Conservation (phyloP, 2,329 filamentous ascomycete genomes). For the Parafenestella ontariensis region DNA sequence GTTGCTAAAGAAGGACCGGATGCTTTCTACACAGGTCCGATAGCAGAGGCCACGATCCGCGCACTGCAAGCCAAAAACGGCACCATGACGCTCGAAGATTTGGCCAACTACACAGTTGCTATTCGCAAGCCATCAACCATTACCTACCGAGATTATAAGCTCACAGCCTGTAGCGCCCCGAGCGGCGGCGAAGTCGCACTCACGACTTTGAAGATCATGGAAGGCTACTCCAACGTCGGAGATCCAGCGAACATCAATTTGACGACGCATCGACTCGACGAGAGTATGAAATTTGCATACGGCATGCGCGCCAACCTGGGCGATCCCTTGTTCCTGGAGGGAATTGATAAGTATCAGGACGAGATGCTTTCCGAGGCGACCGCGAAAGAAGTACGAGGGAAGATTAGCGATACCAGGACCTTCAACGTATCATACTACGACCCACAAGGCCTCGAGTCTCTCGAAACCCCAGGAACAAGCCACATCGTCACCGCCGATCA, state of each 20-base stretch:
- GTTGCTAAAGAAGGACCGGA: conserved; percentile 77
- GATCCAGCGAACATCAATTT: conserved; percentile 65
- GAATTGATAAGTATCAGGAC: conserved; percentile 68
- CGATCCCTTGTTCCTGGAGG: conserved; percentile 77
- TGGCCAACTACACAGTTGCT: conserved; percentile 74
- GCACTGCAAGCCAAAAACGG: conserved; percentile 74
- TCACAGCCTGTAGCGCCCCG: conserved; percentile 75
- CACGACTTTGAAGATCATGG: conserved; percentile 80
- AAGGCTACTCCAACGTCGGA: conserved; percentile 74
- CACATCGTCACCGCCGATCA: conserved; percentile 76
- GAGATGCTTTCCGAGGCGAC: conserved; percentile 69
- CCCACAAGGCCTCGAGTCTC: conserved; percentile 68
- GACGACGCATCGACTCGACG: conserved; percentile 81
- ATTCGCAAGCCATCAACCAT: conserved; percentile 66
- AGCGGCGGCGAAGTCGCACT: conserved; percentile 79
- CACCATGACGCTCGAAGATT: conserved; percentile 83
- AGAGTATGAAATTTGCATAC: conserved; percentile 90
- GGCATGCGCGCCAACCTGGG: conserved; percentile 77
- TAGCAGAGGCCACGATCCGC: conserved; percentile 76
- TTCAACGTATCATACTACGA: conserved; percentile 78
- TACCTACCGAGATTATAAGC: conserved; percentile 68
- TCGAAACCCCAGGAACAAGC: conserved; percentile 76
- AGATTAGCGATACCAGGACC: conserved; percentile 75
- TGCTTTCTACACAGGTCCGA: conserved; percentile 75
- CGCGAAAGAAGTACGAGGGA: conserved; percentile 65